Evolutionary conservation across 306 rosid genomes (phyloP).

Genomic region (Gillenia trifoliata): DNA sequence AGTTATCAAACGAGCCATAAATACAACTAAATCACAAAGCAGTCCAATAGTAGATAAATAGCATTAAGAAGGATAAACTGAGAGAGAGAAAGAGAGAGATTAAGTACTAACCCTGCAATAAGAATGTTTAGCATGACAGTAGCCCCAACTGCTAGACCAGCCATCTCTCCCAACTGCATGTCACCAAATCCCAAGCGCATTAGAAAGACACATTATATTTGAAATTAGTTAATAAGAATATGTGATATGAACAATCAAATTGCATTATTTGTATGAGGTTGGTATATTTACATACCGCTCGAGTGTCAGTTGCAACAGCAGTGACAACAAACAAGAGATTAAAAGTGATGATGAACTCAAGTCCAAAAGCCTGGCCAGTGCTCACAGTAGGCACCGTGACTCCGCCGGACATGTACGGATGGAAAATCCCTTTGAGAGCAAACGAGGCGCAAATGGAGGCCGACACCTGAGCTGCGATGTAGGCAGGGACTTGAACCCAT

Average conservation of each 20-base stretch:
- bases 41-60: neutral
- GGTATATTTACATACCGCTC: constrained; percentile 45
- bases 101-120: constrained; percentile 59
- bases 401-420: constrained; percentile 78
- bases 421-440: constrained; percentile 69
- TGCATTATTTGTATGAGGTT: neutral
- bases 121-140: constrained; percentile 85
- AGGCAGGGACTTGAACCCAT: constrained; percentile 82
- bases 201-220: neutral
- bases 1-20: no score
- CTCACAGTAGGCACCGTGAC: constrained; percentile 62
- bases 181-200: neutral
- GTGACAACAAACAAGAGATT: constrained; percentile 84
- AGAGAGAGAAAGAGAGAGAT: neutral
- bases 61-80: neutral
- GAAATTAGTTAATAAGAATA: neutral
- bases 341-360: constrained; percentile 81
- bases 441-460: constrained; percentile 78
- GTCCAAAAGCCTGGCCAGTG: constrained; percentile 68
- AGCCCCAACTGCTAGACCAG: constrained; percentile 91
- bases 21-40: neutral
- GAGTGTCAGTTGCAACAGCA: constrained; percentile 91
- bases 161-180: constrained; percentile 78
- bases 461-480: constrained; percentile 69
- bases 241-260: neutral